Evolutionary conservation across 108 stramenopile species (phyloP).

Genomic region (Skeletonema potamos): DNA sequence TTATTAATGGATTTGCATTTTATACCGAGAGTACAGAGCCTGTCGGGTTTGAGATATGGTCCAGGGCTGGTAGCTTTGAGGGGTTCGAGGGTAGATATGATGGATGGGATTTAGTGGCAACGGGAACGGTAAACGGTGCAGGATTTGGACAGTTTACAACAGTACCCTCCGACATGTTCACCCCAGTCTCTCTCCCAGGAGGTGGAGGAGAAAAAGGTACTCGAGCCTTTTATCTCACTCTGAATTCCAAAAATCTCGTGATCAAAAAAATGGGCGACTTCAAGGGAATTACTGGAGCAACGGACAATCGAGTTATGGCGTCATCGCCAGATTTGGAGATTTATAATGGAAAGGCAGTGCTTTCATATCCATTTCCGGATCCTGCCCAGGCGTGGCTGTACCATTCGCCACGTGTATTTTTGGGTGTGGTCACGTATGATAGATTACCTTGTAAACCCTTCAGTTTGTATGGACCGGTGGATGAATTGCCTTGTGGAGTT

Average conservation of each 20-base stretch:
- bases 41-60: neutral
- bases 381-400: neutral
- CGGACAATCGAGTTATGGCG: conserved; percentile 1
- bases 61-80: neutral
- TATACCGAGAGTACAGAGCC: neutral
- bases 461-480: conserved; percentile 6
- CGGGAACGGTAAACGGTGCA: neutral
- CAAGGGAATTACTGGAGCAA: neutral
- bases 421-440: conserved; percentile 15
- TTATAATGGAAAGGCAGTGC: conserved; percentile 11
- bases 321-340: conserved; percentile 15
- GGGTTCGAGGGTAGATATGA: neutral
- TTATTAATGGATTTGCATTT: neutral
- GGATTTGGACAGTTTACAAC: neutral
- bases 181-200: neutral
- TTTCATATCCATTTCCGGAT: conserved; percentile 7
- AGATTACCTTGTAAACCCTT: conserved; percentile 28
- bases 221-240: conserved; percentile 17
- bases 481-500: conserved; percentile 23
- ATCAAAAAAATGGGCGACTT: neutral
- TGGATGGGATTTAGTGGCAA: neutral
- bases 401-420: neutral
- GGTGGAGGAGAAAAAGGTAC: conserved; percentile 10
- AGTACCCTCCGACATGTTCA: neutral
- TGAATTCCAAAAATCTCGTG: conserved; percentile 9